Percentiles rank a stretch among this genome's conserved stretches.
Evolutionary conservation across 1,284 basidiomycete genomes (phyloP).

Genomic region (Agroathelia rolfsii): DNA sequence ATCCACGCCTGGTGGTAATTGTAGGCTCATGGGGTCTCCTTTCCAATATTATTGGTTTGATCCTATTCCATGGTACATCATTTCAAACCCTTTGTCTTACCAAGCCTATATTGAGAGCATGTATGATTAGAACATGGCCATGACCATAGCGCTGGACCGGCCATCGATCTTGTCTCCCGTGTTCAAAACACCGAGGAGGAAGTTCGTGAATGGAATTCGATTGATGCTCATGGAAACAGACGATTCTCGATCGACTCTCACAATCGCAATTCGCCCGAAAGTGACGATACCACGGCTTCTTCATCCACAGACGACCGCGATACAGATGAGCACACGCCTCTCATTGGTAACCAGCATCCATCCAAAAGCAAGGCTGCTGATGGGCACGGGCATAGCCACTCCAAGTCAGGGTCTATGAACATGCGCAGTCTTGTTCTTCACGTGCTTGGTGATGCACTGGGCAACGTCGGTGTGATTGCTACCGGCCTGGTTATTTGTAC

Average conservation of each 20-base stretch:
- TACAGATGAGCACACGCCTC: slow-evolving; percentile 9
- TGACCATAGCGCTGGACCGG: slow-evolving; percentile 23
- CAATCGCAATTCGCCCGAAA: slow-evolving; percentile 1
- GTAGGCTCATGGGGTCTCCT: slow-evolving; percentile 61
- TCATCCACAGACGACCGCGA: slow-evolving; percentile 5
- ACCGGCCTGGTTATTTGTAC: slow-evolving; percentile 63
- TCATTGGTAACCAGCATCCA: slow-evolving; percentile 7
- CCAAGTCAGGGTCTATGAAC: slow-evolving; percentile 58
- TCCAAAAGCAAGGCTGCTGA: slow-evolving; percentile 8
- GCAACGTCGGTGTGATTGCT: slow-evolving; percentile 72
- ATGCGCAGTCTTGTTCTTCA: slow-evolving; percentile 70
- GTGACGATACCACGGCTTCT: slow-evolving; percentile 1
- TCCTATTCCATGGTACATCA: slow-evolving; percentile 60
- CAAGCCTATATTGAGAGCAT: background rate
- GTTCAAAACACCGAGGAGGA: too few species aligned
- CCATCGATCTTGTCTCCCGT: too few species aligned
- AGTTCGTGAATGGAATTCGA: too few species aligned
- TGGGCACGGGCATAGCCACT: slow-evolving; percentile 27
- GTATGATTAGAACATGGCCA: slow-evolving; percentile 50
- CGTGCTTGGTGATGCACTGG: slow-evolving; percentile 69
- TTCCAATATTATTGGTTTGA: slow-evolving; percentile 65
- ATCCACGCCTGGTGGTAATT: slow-evolving; percentile 56
- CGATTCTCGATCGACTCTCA: too few species aligned
- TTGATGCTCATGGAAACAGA: too few species aligned
- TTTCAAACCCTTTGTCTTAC: background rate